A percentile compares a stretch with the other conserved stretches of the same genome.
Conservation (phyloP, 2,329 filamentous ascomycete species). For the Sclerotinia trifoliorum region DNA sequence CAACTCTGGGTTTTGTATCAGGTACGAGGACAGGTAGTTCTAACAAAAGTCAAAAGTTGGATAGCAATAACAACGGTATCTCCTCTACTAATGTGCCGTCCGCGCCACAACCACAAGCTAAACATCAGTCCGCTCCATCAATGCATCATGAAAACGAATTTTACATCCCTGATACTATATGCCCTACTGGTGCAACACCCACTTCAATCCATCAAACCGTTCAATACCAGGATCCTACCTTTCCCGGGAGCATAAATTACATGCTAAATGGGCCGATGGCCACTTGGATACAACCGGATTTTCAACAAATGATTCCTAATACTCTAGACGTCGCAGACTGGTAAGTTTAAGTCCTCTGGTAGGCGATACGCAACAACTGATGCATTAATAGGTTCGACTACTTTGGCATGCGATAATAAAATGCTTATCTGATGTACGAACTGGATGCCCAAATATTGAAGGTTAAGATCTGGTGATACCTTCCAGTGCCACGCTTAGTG, state of each 20-base stretch:
- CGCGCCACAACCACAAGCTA: neutral
- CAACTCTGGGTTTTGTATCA: neutral
- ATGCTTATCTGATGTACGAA: neutral
- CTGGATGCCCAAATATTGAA: neutral
- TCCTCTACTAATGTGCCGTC: neutral
- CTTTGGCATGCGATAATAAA: slow-evolving; percentile 14
- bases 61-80: neutral
- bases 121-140: neutral
- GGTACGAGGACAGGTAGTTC: neutral
- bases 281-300: slow-evolving; percentile 9
- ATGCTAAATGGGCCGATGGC: neutral
- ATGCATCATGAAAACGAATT: neutral
- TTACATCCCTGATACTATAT: neutral
- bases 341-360: neutral
- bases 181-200: neutral
- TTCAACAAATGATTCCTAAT: slow-evolving; percentile 11
- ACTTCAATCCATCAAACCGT: neutral
- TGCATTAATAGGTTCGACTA: slow-evolving; percentile 1
- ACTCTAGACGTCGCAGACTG: slow-evolving; percentile 14
- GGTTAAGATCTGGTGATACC: neutral
- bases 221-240: slow-evolving; percentile 1
- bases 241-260: neutral
- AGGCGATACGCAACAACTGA: neutral
- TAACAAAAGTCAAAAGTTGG: neutral
- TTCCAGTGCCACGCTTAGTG: too few species aligned